phyloP scores from a whole-genome alignment of 2,329 filamentous ascomycete species.

The Dendryphion nanum region DNA sequence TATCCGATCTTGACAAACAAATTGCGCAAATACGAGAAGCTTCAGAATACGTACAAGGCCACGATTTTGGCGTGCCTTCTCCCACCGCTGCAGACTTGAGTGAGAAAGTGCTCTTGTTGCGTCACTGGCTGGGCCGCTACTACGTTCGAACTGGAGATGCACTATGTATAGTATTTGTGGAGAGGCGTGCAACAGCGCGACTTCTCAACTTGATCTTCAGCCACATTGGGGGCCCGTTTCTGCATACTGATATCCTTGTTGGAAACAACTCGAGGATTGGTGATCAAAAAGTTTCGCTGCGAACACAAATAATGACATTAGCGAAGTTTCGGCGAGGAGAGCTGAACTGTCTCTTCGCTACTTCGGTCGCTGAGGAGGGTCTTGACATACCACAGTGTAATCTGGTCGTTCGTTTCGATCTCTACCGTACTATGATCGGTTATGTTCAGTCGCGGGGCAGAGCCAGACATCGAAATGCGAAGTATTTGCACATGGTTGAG shows the following conservation, averaged over 20 bases:
- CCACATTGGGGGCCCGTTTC: slow-evolving; percentile 55
- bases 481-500: slow-evolving; percentile 84
- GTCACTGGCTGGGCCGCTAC: slow-evolving; percentile 62
- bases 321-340: slow-evolving; percentile 60
- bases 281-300: slow-evolving; percentile 65
- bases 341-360: slow-evolving; percentile 62
- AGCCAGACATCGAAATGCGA: slow-evolving; percentile 74
- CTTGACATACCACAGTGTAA: slow-evolving; percentile 67
- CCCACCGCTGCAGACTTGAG: slow-evolving; percentile 56
- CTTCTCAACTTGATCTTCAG: slow-evolving; percentile 69
- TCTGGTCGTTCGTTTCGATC: slow-evolving; percentile 73
- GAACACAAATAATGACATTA: slow-evolving; percentile 72
- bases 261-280: slow-evolving; percentile 54
- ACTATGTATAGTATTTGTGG: slow-evolving; percentile 86
- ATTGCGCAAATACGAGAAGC: slow-evolving; percentile 60
- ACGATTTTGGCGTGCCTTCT: slow-evolving; percentile 46
- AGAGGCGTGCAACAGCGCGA: slow-evolving; percentile 73
- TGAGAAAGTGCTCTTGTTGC: slow-evolving; percentile 64
- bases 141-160: slow-evolving; percentile 60
- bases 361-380: slow-evolving; percentile 65
- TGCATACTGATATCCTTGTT: slow-evolving; percentile 64
- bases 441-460: slow-evolving; percentile 92
- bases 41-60: slow-evolving; percentile 53
- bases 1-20: slow-evolving; percentile 51
- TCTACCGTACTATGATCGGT: slow-evolving; percentile 86